Evolutionary conservation across 2,329 filamentous ascomycete species (phyloP), one percentile per base, ranked within the genome.

Genomic region (Pseudogymnoascus sp.): DNA sequence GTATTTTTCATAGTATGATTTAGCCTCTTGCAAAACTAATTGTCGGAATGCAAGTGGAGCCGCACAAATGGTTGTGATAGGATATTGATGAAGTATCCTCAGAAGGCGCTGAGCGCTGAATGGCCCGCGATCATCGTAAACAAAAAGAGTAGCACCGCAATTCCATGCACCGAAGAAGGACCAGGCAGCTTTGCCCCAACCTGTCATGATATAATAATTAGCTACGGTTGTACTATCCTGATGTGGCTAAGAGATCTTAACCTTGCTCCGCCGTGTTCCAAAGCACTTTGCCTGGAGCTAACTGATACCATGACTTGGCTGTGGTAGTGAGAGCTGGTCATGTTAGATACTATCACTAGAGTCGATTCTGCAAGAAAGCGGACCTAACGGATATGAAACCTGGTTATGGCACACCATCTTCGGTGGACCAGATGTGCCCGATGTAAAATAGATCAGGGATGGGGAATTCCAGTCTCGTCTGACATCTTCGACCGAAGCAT

Each of bases 151-250:
- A 1, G 74, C 74, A 8, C 75, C 75, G 61, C 72, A 74, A 60
- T 75, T 76, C 74, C 75, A 77, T 0, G 74, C 67, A 3, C 70
- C 72, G 52, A 77, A 73, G 63, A 72, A 76, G 2, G 75, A 72
- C 74, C 74, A 77, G 6, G 72, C 74, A 41, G 75, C 75, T 69
- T 77, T 77, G 3, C 74, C 75, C 75, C 75, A 77, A 35, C 75
- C 69, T 65, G 19, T 16, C 14, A 43, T n/a, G 16, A 43, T 23
- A 31, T 59, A n/a, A 64, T 33, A 12, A 33, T 49, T 29, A 49
- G 43, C 43, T 16, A 49, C 29, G 12, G 43, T n/a, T n/a, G 7
- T 29, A 26, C 3, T 8, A 8, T 21, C 12, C 19, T n/a, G 33
- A 14, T 31, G 43, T 10, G 8, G 21, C 4, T 3, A 6, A 26